phyloP scores from a whole-genome alignment of 495 filamentous ascomycete genomes.

The Hyaloscypha hepaticicola region DNA sequence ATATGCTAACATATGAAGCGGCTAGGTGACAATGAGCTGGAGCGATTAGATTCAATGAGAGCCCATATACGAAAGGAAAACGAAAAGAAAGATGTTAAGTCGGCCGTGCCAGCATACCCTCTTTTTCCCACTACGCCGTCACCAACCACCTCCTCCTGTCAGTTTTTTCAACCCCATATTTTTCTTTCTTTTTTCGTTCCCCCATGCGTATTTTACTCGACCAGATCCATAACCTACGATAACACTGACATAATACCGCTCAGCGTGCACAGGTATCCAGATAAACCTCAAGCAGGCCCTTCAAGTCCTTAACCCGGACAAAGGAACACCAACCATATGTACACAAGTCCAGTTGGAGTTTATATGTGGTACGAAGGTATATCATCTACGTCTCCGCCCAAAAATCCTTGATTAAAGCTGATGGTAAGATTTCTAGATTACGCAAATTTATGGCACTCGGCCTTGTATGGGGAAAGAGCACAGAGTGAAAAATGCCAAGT shows the following conservation, averaged over 20 bases:
- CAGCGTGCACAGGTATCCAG: neutral
- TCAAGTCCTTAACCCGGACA: neutral
- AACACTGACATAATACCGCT: no score
- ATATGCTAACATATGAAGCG: neutral
- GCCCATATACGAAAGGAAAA: neutral
- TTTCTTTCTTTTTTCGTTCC: neutral
- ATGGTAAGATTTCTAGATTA: neutral
- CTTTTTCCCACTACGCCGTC: neutral
- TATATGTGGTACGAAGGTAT: conserved; percentile 1
- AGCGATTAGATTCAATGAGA: neutral
- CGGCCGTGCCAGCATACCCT: neutral
- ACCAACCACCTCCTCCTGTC: neutral
- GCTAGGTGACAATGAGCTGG: neutral
- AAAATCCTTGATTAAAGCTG: no score
- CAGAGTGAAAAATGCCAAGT: neutral
- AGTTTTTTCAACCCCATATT: neutral
- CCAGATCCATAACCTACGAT: no score
- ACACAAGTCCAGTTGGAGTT: conserved; percentile 12
- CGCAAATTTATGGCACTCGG: conserved; percentile 14
- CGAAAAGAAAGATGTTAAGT: neutral
- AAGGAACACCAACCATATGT: conserved; percentile 4
- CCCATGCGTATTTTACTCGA: no score
- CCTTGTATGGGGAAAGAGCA: neutral
- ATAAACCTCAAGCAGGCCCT: conserved; percentile 4
- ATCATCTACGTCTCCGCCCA: neutral